Conservation (phyloP, 31 red algal species). For the Porphyra umbilicalis region DNA sequence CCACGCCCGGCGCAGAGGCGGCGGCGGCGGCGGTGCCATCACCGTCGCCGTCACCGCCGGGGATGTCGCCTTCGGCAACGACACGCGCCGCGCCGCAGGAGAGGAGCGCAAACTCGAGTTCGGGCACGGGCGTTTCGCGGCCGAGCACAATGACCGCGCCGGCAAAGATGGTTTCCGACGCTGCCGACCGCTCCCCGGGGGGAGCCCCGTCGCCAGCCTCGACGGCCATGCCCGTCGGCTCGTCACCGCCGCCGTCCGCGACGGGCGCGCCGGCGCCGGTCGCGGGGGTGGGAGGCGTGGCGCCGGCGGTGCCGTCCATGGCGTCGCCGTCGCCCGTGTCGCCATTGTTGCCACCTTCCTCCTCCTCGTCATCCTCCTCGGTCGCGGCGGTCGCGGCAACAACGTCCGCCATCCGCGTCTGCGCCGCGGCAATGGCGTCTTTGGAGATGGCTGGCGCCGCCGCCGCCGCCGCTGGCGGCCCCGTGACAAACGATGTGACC, state of each 20-base stretch:
- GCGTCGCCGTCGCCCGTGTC: constrained; percentile 1
- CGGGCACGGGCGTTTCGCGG: constrained; percentile 70
- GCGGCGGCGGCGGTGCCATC: constrained; percentile 12
- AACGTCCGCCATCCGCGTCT: constrained; percentile 3
- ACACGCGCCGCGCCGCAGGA: constrained; percentile 58
- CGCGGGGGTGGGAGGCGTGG: background rate
- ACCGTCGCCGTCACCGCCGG: constrained; percentile 25
- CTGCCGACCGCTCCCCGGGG: background rate
- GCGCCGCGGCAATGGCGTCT: constrained; percentile 24
- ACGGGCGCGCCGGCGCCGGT: background rate
- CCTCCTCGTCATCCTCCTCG: constrained; percentile 28
- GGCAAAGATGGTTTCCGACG: constrained; percentile 25
- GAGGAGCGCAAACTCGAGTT: constrained; percentile 78
- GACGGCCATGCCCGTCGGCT: background rate
- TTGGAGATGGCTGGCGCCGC: constrained; percentile 1
- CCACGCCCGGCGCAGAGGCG: background rate
- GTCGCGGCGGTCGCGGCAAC: constrained; percentile 6
- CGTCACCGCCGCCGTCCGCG: background rate
- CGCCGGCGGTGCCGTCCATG: background rate
- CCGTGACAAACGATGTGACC: constrained; percentile 9
- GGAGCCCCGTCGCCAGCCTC: background rate
- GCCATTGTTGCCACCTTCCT: background rate
- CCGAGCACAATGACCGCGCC: constrained; percentile 68
- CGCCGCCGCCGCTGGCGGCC: background rate
- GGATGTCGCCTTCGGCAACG: constrained; percentile 44